phyloP scores from a whole-genome alignment of 768 basidiomycete genomes.

The Crassisporium funariophilum region DNA sequence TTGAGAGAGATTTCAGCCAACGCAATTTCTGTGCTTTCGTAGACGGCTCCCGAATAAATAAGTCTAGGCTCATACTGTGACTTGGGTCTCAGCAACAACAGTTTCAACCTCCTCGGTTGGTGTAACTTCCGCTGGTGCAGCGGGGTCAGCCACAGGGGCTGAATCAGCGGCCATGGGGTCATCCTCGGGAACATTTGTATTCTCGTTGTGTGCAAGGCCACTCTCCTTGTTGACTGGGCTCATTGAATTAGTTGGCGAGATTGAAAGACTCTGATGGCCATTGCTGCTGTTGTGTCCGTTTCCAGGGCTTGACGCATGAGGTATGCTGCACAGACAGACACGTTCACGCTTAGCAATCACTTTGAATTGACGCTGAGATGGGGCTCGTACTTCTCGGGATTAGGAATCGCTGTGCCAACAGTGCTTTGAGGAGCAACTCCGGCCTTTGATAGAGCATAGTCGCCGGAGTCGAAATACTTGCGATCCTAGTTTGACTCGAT shows the following conservation, averaged over 20 bases:
- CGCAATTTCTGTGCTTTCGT: constrained; percentile 12
- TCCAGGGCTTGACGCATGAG: constrained; percentile 79
- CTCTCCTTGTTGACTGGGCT: constrained; percentile 70
- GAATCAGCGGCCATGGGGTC: constrained; percentile 16
- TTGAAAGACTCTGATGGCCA: constrained; percentile 60
- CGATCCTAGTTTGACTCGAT: constrained; percentile 67
- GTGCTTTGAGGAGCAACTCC: constrained; percentile 84
- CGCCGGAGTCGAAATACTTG: constrained; percentile 99
- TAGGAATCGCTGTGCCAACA: constrained; percentile 97
- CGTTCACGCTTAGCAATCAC: constrained; percentile 16
- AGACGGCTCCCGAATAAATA: constrained; percentile 1
- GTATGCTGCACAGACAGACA: constrained; percentile 59
- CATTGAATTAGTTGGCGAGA: constrained; percentile 73
- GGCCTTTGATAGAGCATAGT: constrained; percentile 96
- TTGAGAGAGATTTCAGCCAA: constrained; percentile 17
- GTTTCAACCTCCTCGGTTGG: constrained; percentile 2
- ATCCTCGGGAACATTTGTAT: constrained; percentile 31
- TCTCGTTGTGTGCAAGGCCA: constrained; percentile 43
- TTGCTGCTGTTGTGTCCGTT: constrained; percentile 46
- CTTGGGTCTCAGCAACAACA: constrained; percentile 6
- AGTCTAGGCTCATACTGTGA: constrained; percentile 11
- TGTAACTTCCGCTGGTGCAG: constrained; percentile 3
- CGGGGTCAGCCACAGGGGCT: constrained; percentile 6
- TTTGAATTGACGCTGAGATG: constrained; percentile 5
- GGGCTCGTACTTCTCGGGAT: constrained; percentile 84